Base-by-base conservation (phyloP, 495 filamentous ascomycete genomes). In the Neurospora sp. region DNA sequence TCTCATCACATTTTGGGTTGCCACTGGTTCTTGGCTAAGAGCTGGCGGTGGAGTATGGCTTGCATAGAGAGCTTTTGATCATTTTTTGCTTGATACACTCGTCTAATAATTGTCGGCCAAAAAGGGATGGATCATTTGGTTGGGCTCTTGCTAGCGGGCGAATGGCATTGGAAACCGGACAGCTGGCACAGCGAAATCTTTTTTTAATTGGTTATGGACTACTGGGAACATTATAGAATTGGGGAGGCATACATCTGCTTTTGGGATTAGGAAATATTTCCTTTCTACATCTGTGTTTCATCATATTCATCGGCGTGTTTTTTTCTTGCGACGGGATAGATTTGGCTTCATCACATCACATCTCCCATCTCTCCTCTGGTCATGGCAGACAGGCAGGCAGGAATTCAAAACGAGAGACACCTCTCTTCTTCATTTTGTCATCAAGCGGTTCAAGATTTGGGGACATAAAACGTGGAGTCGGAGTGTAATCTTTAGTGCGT, bases 61-160 rank as follows among this genome's bases (percentile, higher is more conserved):
- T 62, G 54, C 54, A 62, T 62, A 31, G 23, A 62, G 23, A 31
- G 54, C 23, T 12, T 62, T 62, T 62, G 54, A 31, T 62, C 54
- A 12, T 54, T 54, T 54, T 54, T 54, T 54, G 46, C 46, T 54
- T 54, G 46, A 23, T 23, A 54, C 46, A 70, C 38, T 39, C 46
- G 31, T 69, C 66, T 70, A 39, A 73, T 73, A 38, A 73, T 38
- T 73, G 20, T 60, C 62, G 60, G 70, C 62, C 72, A 70, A 70
- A 73, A 54, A 39, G 54, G 40, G 35, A 23, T 18, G 60, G 27
- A 35, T 70, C 27, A 70, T 38, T 71, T 73, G 39, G 72, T 70
- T 35, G 66, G 69, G 72, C 54, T 31, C 23, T 62, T 62, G 54
- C 54, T 62, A 62, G 54, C 54, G 54, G 54, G 54, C 54, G 54